phyloP scores from a whole-genome alignment of 176 grass and related monocot genomes.

The Rhynchospora tenuis region DNA sequence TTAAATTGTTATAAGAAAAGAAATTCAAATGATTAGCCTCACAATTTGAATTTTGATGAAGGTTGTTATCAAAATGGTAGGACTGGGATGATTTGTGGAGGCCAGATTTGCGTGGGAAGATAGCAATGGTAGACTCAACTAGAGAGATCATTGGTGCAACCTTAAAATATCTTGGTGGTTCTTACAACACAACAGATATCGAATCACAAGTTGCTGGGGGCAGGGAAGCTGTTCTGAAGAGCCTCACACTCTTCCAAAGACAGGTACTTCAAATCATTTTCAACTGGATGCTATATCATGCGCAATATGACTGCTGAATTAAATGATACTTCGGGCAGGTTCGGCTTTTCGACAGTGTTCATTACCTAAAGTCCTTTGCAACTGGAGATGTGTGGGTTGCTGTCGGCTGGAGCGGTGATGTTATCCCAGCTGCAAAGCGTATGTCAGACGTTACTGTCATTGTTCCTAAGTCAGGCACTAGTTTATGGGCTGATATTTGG shows the following conservation, averaged over 20 bases:
- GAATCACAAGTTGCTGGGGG: conserved; percentile 66
- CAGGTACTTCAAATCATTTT: conserved; percentile 39
- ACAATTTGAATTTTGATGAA: background rate
- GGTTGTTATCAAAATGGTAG: conserved; percentile 27
- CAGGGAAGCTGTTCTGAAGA: conserved; percentile 51
- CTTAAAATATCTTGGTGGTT: conserved; percentile 72
- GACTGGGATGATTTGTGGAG: conserved; percentile 95
- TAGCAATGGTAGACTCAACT: conserved; percentile 89
- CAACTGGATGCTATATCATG: background rate
- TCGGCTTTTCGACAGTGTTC: conserved; percentile 66
- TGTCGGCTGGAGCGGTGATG: conserved; percentile 88
- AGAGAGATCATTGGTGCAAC: conserved; percentile 88
- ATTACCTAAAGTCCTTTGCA: conserved; percentile 86
- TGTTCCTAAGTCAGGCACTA: conserved; percentile 90
- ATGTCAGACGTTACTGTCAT: conserved; percentile 74
- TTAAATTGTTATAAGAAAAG: background rate
- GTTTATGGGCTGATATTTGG: conserved; percentile 90
- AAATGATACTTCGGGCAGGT: conserved; percentile 36
- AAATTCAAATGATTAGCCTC: background rate
- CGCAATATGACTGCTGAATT: background rate
- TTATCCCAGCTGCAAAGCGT: conserved; percentile 76
- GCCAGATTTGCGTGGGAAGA: conserved; percentile 75
- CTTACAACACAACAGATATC: conserved; percentile 72
- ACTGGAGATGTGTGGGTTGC: conserved; percentile 89
- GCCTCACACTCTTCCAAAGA: conserved; percentile 56